These are phyloP conservation scores for Rhodotorula paludigena DNA, from an alignment of 768 basidiomycete species.

Conservation along the genomic window DNA sequence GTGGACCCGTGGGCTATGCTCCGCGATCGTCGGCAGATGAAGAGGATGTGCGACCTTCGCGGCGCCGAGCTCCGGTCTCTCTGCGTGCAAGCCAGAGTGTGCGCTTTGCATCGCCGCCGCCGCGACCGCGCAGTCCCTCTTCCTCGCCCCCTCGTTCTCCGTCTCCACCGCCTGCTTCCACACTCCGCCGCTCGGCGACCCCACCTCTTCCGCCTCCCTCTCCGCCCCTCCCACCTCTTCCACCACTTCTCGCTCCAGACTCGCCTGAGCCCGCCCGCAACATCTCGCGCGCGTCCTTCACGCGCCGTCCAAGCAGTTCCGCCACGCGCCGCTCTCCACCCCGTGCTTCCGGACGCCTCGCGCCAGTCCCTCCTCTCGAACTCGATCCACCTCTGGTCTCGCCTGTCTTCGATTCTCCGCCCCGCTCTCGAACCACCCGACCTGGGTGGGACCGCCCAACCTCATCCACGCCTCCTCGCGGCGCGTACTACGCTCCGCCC, in stretches of 20 bases:
- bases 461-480: slow-evolving; percentile 21
- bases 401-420: background rate
- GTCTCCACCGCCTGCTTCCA: background rate
- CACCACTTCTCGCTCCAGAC: slow-evolving; percentile 15
- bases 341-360: background rate
- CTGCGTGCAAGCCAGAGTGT: slow-evolving; percentile 4
- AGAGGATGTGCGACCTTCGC: background rate
- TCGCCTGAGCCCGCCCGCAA: slow-evolving; percentile 18
- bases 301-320: too few relatives aligned
- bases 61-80: background rate
- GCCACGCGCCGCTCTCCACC: background rate
- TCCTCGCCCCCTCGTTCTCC: slow-evolving; percentile 2
- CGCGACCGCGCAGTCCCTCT: background rate
- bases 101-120: slow-evolving; percentile 4
- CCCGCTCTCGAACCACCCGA: background rate
- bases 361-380: background rate
- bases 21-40: background rate
- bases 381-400: background rate
- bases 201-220: background rate
- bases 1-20: background rate
- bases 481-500: background rate
- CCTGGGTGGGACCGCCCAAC: background rate
- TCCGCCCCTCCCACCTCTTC: slow-evolving; percentile 11
- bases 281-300: background rate
- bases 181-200: background rate